Conservation (phyloP, 495 filamentous ascomycete genomes). For the Pseudomonodictys pantanalensis region DNA sequence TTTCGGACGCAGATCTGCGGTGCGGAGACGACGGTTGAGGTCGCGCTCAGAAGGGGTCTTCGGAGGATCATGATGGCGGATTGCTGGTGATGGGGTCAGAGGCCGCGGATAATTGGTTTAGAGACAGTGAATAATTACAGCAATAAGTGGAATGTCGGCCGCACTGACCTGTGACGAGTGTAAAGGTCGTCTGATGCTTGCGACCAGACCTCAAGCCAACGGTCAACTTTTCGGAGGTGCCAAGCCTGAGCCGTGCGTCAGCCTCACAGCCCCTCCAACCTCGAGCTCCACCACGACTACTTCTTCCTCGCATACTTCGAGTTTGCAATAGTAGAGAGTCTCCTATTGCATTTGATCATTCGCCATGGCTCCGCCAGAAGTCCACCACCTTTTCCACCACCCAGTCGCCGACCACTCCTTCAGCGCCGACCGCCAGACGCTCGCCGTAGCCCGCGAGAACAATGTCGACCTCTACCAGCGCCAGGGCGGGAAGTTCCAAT, state of each 20-base stretch:
- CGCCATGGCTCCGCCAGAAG: slow-evolving; percentile 79
- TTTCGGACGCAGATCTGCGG: slow-evolving; percentile 10
- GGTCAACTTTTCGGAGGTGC: slow-evolving; percentile 22
- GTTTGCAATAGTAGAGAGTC: slow-evolving; percentile 98
- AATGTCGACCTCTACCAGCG: slow-evolving; percentile 83
- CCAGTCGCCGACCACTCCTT: slow-evolving; percentile 98
- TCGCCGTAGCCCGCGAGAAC: slow-evolving; percentile 89
- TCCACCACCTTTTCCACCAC: slow-evolving; percentile 94
- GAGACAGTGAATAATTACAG: neutral
- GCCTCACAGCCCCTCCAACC: neutral
- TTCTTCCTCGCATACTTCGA: neutral
- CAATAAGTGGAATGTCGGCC: neutral
- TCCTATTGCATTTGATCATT: slow-evolving; percentile 69
- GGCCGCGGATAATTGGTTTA: neutral
- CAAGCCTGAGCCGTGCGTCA: slow-evolving; percentile 6
- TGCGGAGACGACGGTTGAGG: slow-evolving; percentile 12
- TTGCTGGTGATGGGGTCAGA: neutral
- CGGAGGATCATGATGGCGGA: slow-evolving; percentile 31
- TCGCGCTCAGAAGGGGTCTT: slow-evolving; percentile 19
- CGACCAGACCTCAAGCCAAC: neutral
- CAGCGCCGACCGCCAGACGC: slow-evolving; percentile 81
- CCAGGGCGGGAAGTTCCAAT: slow-evolving; percentile 69
- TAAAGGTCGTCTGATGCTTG: neutral
- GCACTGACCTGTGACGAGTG: neutral
- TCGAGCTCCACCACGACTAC: neutral